phyloP scores from a whole-genome alignment of 2,329 filamentous ascomycete species.

The Fusarium devonianum region DNA sequence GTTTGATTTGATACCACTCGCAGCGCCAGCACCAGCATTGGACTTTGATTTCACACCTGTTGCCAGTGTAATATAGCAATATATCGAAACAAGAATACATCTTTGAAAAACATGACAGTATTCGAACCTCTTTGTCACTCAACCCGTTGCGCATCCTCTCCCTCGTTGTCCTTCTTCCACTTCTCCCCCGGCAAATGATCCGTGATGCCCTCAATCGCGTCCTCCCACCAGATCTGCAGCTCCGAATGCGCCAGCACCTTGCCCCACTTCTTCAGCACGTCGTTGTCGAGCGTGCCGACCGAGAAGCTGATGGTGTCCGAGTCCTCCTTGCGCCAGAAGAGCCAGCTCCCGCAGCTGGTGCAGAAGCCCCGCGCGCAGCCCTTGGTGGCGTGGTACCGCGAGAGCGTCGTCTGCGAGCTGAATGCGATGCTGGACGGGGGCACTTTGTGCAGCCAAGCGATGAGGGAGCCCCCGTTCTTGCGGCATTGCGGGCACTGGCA shows the following conservation, averaged over 20 bases:
- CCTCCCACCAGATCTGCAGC: constrained; percentile 52
- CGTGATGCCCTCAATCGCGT: constrained; percentile 58
- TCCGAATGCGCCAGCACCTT: constrained; percentile 49
- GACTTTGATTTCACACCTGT: neutral
- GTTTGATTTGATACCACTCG: constrained; percentile 28
- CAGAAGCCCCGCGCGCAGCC: constrained; percentile 57
- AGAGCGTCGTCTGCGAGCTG: constrained; percentile 45
- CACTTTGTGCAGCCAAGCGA: constrained; percentile 52
- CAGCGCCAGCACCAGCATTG: constrained; percentile 11
- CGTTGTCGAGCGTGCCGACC: constrained; percentile 55
- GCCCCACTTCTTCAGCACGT: constrained; percentile 51
- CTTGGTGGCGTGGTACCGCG: constrained; percentile 51
- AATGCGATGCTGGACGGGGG: constrained; percentile 48
- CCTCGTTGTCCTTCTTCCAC: constrained; percentile 32
- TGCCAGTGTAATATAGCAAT: constrained; percentile 5
- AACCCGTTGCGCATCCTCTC: constrained; percentile 35
- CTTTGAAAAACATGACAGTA: constrained; percentile 1
- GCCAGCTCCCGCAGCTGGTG: constrained; percentile 54
- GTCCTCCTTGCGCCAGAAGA: constrained; percentile 54
- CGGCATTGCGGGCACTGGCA: constrained; percentile 66
- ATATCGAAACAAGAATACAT: neutral
- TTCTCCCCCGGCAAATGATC: constrained; percentile 47
- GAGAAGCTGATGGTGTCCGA: constrained; percentile 45
- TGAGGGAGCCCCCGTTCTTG: constrained; percentile 57
- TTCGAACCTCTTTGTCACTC: neutral